A percentile compares a stretch with the other conserved stretches of the same genome.
Conservation (phyloP, 2,329 filamentous ascomycete species). For the Tolypocladium album region DNA sequence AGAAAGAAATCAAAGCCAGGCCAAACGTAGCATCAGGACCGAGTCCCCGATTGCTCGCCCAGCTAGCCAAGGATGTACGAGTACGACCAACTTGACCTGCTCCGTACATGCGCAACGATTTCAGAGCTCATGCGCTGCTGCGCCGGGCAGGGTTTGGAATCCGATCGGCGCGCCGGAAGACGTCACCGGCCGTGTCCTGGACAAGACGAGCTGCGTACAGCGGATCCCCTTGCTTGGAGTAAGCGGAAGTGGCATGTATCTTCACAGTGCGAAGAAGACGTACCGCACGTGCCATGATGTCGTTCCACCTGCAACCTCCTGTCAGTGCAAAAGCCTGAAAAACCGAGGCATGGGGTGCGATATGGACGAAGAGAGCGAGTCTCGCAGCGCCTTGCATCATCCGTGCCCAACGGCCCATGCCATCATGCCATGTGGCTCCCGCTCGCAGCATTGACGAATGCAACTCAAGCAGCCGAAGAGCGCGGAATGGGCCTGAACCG, state of each 20-base stretch:
- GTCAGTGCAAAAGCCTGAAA: background rate
- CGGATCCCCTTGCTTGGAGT: background rate
- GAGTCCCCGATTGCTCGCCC: background rate
- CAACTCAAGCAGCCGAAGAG: background rate
- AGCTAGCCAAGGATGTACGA: background rate
- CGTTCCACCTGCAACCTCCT: background rate
- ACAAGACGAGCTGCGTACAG: background rate
- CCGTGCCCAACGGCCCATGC: too few species aligned
- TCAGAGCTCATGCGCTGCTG: constrained; percentile 1
- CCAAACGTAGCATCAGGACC: background rate
- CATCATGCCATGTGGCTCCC: background rate
- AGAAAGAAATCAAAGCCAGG: background rate
- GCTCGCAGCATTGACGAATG: background rate
- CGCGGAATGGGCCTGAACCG: background rate
- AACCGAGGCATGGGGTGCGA: background rate
- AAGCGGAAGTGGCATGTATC: background rate
- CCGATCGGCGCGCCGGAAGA: constrained; percentile 8
- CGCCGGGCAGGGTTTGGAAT: constrained; percentile 9
- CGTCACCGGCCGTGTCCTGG: constrained; percentile 2
- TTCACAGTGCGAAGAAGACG: background rate
- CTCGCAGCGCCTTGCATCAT: too few species aligned
- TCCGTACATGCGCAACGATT: background rate
- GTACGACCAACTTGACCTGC: background rate
- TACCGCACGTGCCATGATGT: background rate
- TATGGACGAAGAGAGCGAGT: too few species aligned